A percentile compares a stretch with the other conserved stretches of the same genome.
phyloP scores from a whole-genome alignment of 305 asterid species.

The Ruellia speciosa region DNA sequence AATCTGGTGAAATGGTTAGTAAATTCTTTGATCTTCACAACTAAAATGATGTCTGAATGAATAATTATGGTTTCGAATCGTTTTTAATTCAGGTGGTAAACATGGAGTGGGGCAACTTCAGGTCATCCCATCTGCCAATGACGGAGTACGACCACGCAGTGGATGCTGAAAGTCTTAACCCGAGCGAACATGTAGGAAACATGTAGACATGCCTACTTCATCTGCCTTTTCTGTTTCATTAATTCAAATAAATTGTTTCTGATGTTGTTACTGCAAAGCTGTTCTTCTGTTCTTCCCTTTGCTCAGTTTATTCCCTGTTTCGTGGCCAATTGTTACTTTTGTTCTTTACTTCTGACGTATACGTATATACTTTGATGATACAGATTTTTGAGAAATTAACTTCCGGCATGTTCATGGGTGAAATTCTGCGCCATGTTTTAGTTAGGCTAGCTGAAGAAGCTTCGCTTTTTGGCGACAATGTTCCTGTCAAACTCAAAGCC shows the following conservation, averaged over 20 bases:
- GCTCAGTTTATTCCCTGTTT: too few relatives aligned
- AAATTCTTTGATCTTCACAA: not conserved
- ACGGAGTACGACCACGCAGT: constrained; percentile 61
- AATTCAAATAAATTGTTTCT: too few relatives aligned
- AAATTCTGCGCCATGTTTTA: constrained; percentile 58
- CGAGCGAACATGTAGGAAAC: constrained; percentile 58
- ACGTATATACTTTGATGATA: not conserved
- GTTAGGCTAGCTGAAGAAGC: constrained; percentile 68
- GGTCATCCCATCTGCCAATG: constrained; percentile 72
- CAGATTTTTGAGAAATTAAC: constrained; percentile 74
- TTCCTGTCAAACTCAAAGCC: constrained; percentile 50
- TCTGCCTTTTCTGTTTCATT: not conserved
- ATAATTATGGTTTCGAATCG: not conserved
- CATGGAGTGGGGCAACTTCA: constrained; percentile 94
- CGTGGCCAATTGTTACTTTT: too few relatives aligned
- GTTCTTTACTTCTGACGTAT: not conserved
- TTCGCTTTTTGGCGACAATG: constrained; percentile 61
- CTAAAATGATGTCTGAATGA: not conserved
- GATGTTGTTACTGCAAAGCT: too few relatives aligned
- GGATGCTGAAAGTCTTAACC: constrained; percentile 70
- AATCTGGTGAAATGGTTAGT: constrained; percentile 78
- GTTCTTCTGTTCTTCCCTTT: too few relatives aligned
- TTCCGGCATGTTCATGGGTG: constrained; percentile 93
- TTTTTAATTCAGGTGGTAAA: constrained; percentile 55
- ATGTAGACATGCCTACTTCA: not conserved